Base-by-base conservation (phyloP, 371 early-diverging fungal genomes). In the Rhizopus delemar region DNA sequence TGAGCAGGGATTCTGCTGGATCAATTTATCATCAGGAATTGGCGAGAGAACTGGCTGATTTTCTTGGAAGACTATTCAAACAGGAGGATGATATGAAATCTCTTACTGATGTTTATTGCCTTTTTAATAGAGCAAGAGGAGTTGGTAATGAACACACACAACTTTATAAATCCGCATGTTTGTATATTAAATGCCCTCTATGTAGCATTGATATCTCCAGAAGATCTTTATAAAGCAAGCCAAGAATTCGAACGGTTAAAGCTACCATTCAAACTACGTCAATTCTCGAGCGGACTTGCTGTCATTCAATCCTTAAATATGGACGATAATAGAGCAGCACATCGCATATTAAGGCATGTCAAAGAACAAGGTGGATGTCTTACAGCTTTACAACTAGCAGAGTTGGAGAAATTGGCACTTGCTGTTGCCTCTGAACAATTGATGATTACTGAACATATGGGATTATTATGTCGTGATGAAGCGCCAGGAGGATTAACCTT, bases 101-200 rank as follows among this genome's bases (percentile, higher is more conserved):
- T 4, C 69, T 96, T n/a, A 86, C 91, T 8, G 96, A 96, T 62
- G 77, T 93, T 2, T 96, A 95, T 67, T 95, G 95, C 69, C 64
- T 96, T 36, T 94, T 92, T 65, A 96, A 96, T 69, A 86, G 94
- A 6, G 95, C 94, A 3, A 86, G 96, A 41, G 94, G 94, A 22
- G 88, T 84, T 55, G 90, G 90, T 88, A 82, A 51, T 85, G n/a
- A 33, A 6, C 3, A 32, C 3, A 32, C 6, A 32, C 6, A 3
- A 56, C 2, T 22, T 22, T 22, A 22, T 22, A 22, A 2, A 22
- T 22, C 22, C 22, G 22, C 22, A 22, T 22, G 22, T 7, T 46
- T 36, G 4, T 41, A n/a, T 8, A 48, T 54, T 13, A 28, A 5
- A n/a, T 43, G 29, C n/a, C 9, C 22, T 33, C 33, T 46, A 29